phyloP scores from a whole-genome alignment of 2,329 filamentous ascomycete genomes.

The Pseudocercospora vitis region DNA sequence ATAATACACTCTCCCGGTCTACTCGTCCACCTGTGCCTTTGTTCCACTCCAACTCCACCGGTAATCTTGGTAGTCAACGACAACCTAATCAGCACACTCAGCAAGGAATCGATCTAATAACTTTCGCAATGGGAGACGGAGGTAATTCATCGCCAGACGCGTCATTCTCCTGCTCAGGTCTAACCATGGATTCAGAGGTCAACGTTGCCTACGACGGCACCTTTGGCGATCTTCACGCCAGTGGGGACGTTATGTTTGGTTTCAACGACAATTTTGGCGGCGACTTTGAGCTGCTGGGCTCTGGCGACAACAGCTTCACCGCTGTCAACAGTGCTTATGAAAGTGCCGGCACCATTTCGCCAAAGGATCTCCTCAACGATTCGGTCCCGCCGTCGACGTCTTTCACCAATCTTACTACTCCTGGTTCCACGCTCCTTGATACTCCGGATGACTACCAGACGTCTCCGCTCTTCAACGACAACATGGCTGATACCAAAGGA shows the following conservation, averaged over 20 bases:
- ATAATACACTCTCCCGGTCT: constrained; percentile 23
- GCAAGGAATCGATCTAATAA: constrained; percentile 34
- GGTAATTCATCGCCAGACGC: constrained; percentile 46
- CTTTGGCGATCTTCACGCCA: constrained; percentile 44
- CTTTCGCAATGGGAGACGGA: constrained; percentile 56
- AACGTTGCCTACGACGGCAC: constrained; percentile 50
- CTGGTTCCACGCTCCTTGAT: constrained; percentile 69
- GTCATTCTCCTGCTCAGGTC: constrained; percentile 24
- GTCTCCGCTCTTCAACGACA: constrained; percentile 70
- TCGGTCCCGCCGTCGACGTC: constrained; percentile 80
- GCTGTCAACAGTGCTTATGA: constrained; percentile 44
- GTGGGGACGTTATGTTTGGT: constrained; percentile 33
- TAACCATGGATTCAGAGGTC: constrained; percentile 42
- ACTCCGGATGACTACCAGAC: constrained; percentile 77
- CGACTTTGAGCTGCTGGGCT: constrained; percentile 32
- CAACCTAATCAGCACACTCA: constrained; percentile 44
- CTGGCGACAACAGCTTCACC: constrained; percentile 43
- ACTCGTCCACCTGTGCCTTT: constrained; percentile 67
- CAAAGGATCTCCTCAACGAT: constrained; percentile 73
- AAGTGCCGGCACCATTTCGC: constrained; percentile 68
- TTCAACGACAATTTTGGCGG: constrained; percentile 25
- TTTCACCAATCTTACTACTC: constrained; percentile 82
- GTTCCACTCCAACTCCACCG: constrained; percentile 55
- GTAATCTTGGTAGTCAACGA: constrained; percentile 26
- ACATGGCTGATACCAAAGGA: constrained; percentile 56